Evolutionary conservation across 495 filamentous ascomycete species (phyloP).

Genomic region (Lophiotrema nucula): DNA sequence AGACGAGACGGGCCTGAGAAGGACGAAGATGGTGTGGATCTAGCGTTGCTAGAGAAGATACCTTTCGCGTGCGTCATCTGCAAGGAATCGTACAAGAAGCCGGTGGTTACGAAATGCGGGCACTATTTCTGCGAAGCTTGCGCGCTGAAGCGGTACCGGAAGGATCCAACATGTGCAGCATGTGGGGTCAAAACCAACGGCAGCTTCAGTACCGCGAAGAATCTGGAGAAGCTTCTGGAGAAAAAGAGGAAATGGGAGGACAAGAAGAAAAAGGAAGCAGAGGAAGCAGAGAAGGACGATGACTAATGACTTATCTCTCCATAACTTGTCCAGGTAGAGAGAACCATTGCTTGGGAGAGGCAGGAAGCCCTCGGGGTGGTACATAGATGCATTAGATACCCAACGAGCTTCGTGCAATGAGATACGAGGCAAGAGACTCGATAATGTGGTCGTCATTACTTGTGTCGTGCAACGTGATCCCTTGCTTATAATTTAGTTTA

Average conservation of each 20-base stretch:
- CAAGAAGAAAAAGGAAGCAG: conserved; percentile 67
- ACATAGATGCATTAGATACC: too few species aligned
- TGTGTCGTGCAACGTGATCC: too few species aligned
- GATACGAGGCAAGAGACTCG: too few species aligned
- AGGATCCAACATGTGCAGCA: conserved; percentile 77
- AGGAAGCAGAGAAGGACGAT: conserved; percentile 31
- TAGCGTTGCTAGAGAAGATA: conserved; percentile 77
- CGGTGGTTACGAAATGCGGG: conserved; percentile 84
- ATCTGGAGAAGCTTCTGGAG: conserved; percentile 73
- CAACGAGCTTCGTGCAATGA: too few species aligned
- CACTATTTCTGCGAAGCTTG: conserved; percentile 96
- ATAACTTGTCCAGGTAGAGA: conserved; percentile 3
- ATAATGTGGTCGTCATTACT: too few species aligned
- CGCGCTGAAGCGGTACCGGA: conserved; percentile 78
- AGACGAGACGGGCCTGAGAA: conserved; percentile 49
- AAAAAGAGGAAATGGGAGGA: conserved; percentile 74
- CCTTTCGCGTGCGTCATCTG: conserved; percentile 97
- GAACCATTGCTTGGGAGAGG: neutral
- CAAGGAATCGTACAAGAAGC: conserved; percentile 72
- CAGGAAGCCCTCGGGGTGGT: too few species aligned
- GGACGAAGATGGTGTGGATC: conserved; percentile 67
- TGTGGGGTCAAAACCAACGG: conserved; percentile 83
- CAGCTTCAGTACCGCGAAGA: conserved; percentile 87
- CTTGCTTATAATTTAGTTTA: too few species aligned
- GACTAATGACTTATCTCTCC: too few species aligned